These are phyloP conservation scores for Gypsophila paniculata DNA, from an alignment of 179 eudicot genomes.

Conservation along the genomic window DNA sequence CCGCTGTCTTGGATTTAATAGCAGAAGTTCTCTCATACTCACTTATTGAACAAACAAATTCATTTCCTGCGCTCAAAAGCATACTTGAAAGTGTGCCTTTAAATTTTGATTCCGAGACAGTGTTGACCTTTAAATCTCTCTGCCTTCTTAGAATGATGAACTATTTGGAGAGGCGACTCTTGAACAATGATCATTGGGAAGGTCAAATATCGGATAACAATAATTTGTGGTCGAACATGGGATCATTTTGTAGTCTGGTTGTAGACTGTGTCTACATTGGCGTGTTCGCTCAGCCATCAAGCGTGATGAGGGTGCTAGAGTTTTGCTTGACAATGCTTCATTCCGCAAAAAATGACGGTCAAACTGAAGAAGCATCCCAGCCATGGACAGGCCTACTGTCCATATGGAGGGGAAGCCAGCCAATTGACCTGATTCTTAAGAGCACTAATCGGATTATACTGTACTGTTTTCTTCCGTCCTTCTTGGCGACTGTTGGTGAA, in stretches of 20 bases:
- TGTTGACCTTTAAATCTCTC: conserved; percentile 69
- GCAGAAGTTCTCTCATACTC: conserved; percentile 76
- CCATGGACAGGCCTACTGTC: conserved; percentile 68
- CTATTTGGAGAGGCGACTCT: conserved; percentile 73
- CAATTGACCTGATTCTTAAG: conserved; percentile 67
- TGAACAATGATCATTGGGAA: conserved; percentile 69
- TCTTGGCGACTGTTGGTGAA: conserved; percentile 59
- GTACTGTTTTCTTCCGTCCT: conserved; percentile 76
- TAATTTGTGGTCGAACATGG: conserved; percentile 71
- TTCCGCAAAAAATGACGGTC: conserved; percentile 75
- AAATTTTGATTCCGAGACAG: conserved; percentile 68
- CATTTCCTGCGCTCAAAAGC: conserved; percentile 48
- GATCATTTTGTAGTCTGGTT: conserved; percentile 70
- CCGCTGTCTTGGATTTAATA: conserved; percentile 75
- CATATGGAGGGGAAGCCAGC: conserved; percentile 64
- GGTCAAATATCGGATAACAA: conserved; percentile 61
- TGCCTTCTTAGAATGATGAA: conserved; percentile 78
- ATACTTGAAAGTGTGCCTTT: conserved; percentile 69
- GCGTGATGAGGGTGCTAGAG: conserved; percentile 65
- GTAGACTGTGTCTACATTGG: conserved; percentile 88
- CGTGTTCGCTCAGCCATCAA: conserved; percentile 68
- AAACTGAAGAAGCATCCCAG: conserved; percentile 60
- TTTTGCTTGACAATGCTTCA: conserved; percentile 81
- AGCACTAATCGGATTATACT: conserved; percentile 67
- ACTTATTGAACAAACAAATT: conserved; percentile 63